Base-by-base conservation (phyloP, 179 eudicot genomes). In the Beta macrorhiza region DNA sequence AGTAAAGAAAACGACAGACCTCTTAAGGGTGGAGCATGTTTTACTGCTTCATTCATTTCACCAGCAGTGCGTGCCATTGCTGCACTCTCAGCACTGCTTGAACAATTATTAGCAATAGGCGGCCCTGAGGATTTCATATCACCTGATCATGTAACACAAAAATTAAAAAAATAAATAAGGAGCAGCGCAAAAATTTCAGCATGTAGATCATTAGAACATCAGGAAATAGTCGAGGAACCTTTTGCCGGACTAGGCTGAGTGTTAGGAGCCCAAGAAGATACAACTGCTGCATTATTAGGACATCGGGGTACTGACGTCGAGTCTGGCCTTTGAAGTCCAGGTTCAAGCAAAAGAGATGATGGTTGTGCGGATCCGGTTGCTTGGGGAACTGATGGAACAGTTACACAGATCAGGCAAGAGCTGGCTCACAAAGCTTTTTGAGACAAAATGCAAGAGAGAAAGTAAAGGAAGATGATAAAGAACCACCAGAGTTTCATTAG, bases 21-120 rank as follows among this genome's bases (percentile, higher is more conserved):
- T 91, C 96, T 89, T 65, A 87, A 58, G 56, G 91, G 78, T 47
- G 90, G 86, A 25, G 83, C 90, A 83, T 88, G 88, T 59, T 86
- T 91, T 74, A 84, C 82, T 87, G 85, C 92, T 75, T 81, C 93
- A 78, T 79, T 79, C 81, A 86, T 80, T 84, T 87, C 91, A 86
- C 79, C 85, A 16, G 82, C 76, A 79, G 89, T 87, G 65, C 88
- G 81, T 74, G 90, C 82, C 88, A 88, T 87, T 42, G 92, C 88
- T 72, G 91, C 90, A 86, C 92, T 92, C 81, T 90, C 97, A 69
- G 80, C 85, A 65, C 96, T 90, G 82, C 92, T 87, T 76, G 89
- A 89, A 83, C 90, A 87, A 67, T 89, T 89, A 79, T 87, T 87
- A 25, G 87, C 87, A 78, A 73, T 42, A 15, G 76, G 70, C 49